A percentile compares a stretch with the other conserved stretches of the same genome.
Evolutionary conservation across 192 early-diverging fungal species (phyloP).

Genomic region (Podila clonocystis): DNA sequence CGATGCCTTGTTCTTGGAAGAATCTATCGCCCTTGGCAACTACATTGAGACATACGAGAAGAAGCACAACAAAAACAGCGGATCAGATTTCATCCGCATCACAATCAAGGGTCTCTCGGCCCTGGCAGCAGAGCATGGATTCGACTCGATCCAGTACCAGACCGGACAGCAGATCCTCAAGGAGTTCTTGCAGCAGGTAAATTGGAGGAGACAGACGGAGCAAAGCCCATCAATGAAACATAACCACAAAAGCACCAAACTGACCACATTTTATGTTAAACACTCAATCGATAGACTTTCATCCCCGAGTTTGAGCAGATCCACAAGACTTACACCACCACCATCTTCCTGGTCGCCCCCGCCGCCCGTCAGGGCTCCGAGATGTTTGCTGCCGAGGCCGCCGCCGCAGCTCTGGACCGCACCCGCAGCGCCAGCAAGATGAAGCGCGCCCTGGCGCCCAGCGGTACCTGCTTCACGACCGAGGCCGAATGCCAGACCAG

Average conservation of each 20-base stretch:
- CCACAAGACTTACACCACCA: slow-evolving; percentile 45
- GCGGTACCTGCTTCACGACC: slow-evolving; percentile 19
- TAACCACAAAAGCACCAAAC: too few relatives aligned
- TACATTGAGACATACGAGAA: slow-evolving; percentile 38
- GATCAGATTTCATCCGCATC: slow-evolving; percentile 41
- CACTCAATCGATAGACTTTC: slow-evolving; percentile 8
- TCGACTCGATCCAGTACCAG: slow-evolving; percentile 44
- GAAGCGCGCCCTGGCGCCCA: slow-evolving; percentile 27
- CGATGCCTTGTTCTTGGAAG: slow-evolving; percentile 51
- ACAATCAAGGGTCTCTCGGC: slow-evolving; percentile 42
- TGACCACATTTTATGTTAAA: neutral
- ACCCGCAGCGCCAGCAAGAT: neutral
- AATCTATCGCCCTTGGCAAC: slow-evolving; percentile 37
- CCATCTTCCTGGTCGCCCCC: slow-evolving; percentile 38
- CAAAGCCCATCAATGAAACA: too few relatives aligned
- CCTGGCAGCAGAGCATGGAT: slow-evolving; percentile 36
- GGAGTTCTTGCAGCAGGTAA: slow-evolving; percentile 42
- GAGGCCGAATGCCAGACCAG: slow-evolving; percentile 34
- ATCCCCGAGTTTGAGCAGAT: slow-evolving; percentile 50
- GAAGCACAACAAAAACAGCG: slow-evolving; percentile 16
- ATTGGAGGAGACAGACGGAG: neutral
- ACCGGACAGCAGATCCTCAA: slow-evolving; percentile 40
- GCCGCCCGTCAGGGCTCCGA: slow-evolving; percentile 18
- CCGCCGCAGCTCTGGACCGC: neutral
- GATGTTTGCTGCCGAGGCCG: neutral